Percentiles rank a stretch among this genome's conserved stretches.
Conservation (phyloP, 768 basidiomycete species). For the Phaeotremella fagi region DNA sequence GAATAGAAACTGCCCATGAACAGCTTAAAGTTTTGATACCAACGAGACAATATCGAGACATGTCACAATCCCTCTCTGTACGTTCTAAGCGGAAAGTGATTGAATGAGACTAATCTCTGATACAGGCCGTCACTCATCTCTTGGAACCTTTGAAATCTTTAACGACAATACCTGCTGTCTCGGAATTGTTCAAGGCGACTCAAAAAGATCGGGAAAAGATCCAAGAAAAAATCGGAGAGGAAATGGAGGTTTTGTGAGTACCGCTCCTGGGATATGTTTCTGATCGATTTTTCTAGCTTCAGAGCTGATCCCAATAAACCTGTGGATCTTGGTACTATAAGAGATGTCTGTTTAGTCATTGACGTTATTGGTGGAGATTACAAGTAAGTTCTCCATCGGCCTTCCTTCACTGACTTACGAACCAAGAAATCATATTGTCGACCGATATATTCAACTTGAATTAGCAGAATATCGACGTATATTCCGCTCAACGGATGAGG, state of each 20-base stretch:
- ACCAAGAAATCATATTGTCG: conserved; percentile 62
- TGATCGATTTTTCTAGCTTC: conserved; percentile 55
- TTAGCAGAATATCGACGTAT: conserved; percentile 94
- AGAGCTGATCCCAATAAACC: conserved; percentile 66
- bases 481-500: conserved; percentile 87
- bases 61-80: conserved; percentile 74
- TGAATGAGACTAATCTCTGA: conserved; percentile 1
- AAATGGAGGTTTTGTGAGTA: conserved; percentile 86
- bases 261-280: background rate
- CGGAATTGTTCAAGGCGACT: conserved; percentile 70
- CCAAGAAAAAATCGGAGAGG: conserved; percentile 72
- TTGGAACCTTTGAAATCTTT: conserved; percentile 74
- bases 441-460: conserved; percentile 82
- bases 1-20: conserved; percentile 69
- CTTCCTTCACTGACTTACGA: background rate
- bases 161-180: conserved; percentile 68
- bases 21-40: conserved; percentile 74
- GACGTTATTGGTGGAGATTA: conserved; percentile 85
- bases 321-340: conserved; percentile 61
- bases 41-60: conserved; percentile 74
- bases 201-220: conserved; percentile 78
- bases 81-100: conserved; percentile 46
- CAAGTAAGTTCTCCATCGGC: conserved; percentile 50
- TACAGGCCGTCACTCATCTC: conserved; percentile 81
- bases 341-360: conserved; percentile 79